Evolutionary conservation across 1,284 basidiomycete genomes (phyloP).

Genomic region (Ustilago trichophora): DNA sequence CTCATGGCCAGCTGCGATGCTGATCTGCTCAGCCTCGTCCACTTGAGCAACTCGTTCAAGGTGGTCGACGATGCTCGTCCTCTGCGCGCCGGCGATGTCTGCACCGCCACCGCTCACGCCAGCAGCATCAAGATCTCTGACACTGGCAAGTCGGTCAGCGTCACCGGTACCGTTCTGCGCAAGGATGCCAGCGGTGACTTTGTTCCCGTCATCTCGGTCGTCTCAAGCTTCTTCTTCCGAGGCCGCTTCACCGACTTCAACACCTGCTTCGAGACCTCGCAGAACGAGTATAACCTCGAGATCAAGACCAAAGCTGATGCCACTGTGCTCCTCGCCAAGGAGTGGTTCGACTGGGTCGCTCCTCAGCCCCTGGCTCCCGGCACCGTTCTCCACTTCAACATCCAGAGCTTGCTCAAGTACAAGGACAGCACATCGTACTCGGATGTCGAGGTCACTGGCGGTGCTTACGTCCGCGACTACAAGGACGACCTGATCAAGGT

Average conservation of each 20-base stretch:
- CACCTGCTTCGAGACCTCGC: constrained; percentile 88
- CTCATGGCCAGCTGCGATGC: constrained; percentile 60
- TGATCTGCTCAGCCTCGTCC: constrained; percentile 86
- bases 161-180: constrained; percentile 53
- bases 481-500: constrained; percentile 59
- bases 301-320: constrained; percentile 81
- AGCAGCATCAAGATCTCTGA: constrained; percentile 89
- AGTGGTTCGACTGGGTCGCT: constrained; percentile 95
- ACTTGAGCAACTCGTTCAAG: constrained; percentile 95
- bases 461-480: constrained; percentile 58
- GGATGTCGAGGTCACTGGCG: constrained; percentile 81
- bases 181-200: constrained; percentile 70
- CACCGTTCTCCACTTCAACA: constrained; percentile 86
- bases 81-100: constrained; percentile 85
- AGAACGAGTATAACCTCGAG: constrained; percentile 85
- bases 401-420: constrained; percentile 85
- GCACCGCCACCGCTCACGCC: constrained; percentile 87
- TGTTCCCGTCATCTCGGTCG: constrained; percentile 94
- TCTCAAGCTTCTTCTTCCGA: constrained; percentile 95
- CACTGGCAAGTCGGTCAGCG: constrained; percentile 76
- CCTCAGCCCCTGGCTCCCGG: constrained; percentile 78
- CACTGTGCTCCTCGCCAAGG: constrained; percentile 91
- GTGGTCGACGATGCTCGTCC: constrained; percentile 80
- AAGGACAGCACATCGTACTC: constrained; percentile 88
- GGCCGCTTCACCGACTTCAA: constrained; percentile 91